Conservation (phyloP, 2,329 filamentous ascomycete species). For the Didymella arachidicola region DNA sequence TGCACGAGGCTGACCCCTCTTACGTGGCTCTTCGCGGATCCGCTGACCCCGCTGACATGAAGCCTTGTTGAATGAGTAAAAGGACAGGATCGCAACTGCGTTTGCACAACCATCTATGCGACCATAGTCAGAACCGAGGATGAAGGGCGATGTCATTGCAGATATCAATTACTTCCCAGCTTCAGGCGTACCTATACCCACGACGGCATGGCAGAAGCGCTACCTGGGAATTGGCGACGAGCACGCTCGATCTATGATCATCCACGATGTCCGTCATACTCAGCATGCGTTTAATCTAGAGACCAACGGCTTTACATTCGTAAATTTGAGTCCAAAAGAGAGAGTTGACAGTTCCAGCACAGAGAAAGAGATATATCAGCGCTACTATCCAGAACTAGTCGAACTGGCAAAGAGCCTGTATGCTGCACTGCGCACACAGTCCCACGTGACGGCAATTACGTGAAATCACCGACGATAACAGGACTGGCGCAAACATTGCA, state of each 20-base stretch:
- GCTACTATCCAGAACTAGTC: constrained; percentile 31
- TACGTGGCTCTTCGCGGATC: constrained; percentile 5
- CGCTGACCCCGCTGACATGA: constrained; percentile 7
- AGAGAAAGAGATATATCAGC: constrained; percentile 24
- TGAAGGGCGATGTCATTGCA: constrained; percentile 21
- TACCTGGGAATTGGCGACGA: constrained; percentile 23
- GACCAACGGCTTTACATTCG: constrained; percentile 19
- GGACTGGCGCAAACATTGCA: constrained; percentile 27
- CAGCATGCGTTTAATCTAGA: constrained; percentile 13
- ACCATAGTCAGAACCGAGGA: not conserved
- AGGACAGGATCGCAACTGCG: not conserved
- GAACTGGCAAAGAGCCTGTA: constrained; percentile 26
- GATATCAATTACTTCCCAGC: constrained; percentile 33
- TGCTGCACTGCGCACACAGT: not conserved
- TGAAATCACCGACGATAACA: constrained; percentile 4
- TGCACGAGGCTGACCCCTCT: constrained; percentile 9
- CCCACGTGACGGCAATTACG: not conserved
- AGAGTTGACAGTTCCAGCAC: constrained; percentile 17
- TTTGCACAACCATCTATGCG: not conserved
- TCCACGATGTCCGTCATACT: constrained; percentile 56
- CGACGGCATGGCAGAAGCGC: constrained; percentile 25
- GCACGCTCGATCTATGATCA: constrained; percentile 33
- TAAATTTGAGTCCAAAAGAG: constrained; percentile 18
- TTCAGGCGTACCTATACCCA: constrained; percentile 22
- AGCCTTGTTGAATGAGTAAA: not conserved